Base-by-base conservation (phyloP, 2,329 filamentous ascomycete genomes). In the Diaporthe aspalathi region DNA sequence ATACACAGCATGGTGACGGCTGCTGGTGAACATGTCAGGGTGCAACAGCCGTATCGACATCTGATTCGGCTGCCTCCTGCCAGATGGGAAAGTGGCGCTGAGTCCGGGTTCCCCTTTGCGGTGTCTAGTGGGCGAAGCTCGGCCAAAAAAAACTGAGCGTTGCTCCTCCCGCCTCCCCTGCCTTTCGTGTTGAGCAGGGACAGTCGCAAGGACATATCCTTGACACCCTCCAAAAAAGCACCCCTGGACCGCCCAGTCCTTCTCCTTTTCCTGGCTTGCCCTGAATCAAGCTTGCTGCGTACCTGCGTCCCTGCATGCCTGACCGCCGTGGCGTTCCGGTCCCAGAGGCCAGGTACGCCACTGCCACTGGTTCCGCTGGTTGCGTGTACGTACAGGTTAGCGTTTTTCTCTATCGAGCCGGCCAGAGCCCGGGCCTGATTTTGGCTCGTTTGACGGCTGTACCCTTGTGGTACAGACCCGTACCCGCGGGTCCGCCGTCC, bases 61-160 rank as follows among this genome's bases (percentile, higher is more conserved):
- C 32, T 56, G 66, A 66, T 49, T 60, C 65, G 47, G 60, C 40
- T 67, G 60, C 62, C 57, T 68, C 67, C 45, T 60, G 56, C 45
- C 16, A 35, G 29, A 60, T 68, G 67, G 53, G 22, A 16, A 38
- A 38, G 27, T 52, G 53, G 54, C 35, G 43, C 27, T 43, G 54
- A 29, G 22, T 35, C 43, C 43, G 43, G 43, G 47, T 24, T 60
- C 45, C 27, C 17, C 40, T 57, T 27, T 60, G 67, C 53, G 53
- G 53, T 53, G 53, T 68, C 29, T 53, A 40, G 38, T 49, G 52
- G 66, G 52, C 66, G 40, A 60, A 60, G 52, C 32, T 49, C 66
- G 24, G 50, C 50, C 65, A 35, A 32, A 53, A 43, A 67, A 43
- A 27, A 40, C 20, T 47, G 38, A 38, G 45, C 62, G 24, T 8